Evolutionary conservation across 169 alveolate species (phyloP).

Genomic region (Cryptosporidium parvum): DNA sequence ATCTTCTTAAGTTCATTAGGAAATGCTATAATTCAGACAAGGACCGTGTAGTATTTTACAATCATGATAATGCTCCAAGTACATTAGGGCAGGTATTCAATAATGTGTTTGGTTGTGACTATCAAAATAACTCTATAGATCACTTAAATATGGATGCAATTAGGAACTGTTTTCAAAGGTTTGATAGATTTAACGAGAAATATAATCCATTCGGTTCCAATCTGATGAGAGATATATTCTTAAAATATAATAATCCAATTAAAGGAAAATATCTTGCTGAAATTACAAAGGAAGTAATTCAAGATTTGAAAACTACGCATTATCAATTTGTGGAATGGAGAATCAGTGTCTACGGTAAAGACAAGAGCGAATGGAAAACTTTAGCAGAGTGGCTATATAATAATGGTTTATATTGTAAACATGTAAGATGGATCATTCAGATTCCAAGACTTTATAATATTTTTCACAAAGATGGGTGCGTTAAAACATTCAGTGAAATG

Average conservation of each 20-base stretch:
- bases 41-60: constrained; percentile 82
- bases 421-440: constrained; percentile 90
- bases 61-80: constrained; percentile 78
- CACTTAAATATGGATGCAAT: constrained; percentile 88
- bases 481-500: constrained; percentile 86
- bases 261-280: constrained; percentile 89
- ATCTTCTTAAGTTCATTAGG: constrained; percentile 88
- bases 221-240: constrained; percentile 88
- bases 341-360: constrained; percentile 91
- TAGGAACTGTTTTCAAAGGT: constrained; percentile 90
- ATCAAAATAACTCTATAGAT: constrained; percentile 84
- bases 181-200: constrained; percentile 92
- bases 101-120: constrained; percentile 81
- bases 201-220: constrained; percentile 91
- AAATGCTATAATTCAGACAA: constrained; percentile 55
- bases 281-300: constrained; percentile 88
- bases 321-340: constrained; percentile 93
- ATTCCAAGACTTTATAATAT: constrained; percentile 90
- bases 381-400: constrained; percentile 90
- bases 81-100: constrained; percentile 84
- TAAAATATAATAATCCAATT: constrained; percentile 89
- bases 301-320: constrained; percentile 85
- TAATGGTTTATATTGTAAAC: constrained; percentile 81
- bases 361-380: constrained; percentile 89
- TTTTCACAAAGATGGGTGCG: constrained; percentile 80